Evolutionary conservation across 192 early-diverging fungal species (phyloP).

Genomic region (Dimargaris xerosporica): DNA sequence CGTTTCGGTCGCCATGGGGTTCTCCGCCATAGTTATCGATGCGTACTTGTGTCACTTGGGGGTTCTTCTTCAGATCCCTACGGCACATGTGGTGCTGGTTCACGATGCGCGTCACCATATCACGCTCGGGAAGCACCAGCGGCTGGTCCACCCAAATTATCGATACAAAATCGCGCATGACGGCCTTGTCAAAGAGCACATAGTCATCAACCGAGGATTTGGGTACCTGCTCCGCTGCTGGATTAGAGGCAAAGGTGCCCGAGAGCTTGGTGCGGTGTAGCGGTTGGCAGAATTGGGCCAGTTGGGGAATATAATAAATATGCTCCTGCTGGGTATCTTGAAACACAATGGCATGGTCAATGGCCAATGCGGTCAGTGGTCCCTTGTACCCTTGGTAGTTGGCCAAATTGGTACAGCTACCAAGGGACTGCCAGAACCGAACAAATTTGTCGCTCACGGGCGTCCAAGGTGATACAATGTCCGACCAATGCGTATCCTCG

Average conservation of each 20-base stretch:
- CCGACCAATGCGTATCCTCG: neutral
- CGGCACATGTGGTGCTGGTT: neutral
- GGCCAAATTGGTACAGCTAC: neutral
- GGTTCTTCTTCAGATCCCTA: neutral
- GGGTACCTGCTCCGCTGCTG: no score
- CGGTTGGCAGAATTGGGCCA: neutral
- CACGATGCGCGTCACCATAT: neutral
- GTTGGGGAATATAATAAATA: conserved; percentile 5
- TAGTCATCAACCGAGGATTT: no score
- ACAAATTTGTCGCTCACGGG: neutral
- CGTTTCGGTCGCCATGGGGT: no score
- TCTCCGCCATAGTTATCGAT: no score
- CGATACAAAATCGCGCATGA: neutral
- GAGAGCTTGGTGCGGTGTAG: neutral
- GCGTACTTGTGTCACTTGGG: no score
- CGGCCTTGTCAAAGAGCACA: conserved; percentile 3
- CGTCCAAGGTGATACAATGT: neutral
- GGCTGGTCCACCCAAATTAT: conserved; percentile 9
- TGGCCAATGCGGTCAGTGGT: no score
- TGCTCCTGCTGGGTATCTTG: neutral
- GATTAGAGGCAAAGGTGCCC: neutral
- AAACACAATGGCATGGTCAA: neutral
- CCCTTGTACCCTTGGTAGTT: neutral
- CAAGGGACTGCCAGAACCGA: conserved; percentile 3
- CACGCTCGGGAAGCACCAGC: neutral